A percentile compares a stretch with the other conserved stretches of the same genome.
These are phyloP conservation scores for Clarireedia homoeocarpa DNA, from an alignment of 2,329 filamentous ascomycete species.

Conservation along the genomic window DNA sequence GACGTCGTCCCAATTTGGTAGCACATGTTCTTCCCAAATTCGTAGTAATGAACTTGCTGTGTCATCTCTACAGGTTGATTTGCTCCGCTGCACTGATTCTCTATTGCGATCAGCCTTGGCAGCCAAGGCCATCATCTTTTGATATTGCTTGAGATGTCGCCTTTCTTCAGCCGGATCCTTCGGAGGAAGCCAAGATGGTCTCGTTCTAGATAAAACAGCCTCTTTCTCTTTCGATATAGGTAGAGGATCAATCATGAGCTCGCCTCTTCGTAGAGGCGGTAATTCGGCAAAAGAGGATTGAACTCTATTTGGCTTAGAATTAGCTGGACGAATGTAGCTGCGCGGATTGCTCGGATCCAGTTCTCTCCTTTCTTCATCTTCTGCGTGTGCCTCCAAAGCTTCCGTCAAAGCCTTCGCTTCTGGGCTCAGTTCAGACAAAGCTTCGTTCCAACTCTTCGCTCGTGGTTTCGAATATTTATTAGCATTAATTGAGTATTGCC, in stretches of 20 bases:
- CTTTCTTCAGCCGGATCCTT: constrained; percentile 88
- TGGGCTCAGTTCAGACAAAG: constrained; percentile 58
- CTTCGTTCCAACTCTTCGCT: constrained; percentile 68
- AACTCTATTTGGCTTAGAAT: constrained; percentile 43
- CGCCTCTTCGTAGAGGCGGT: constrained; percentile 47
- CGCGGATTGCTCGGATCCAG: constrained; percentile 23
- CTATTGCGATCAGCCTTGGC: constrained; percentile 51
- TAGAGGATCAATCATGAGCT: constrained; percentile 78
- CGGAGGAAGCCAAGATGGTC: constrained; percentile 77
- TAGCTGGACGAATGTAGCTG: constrained; percentile 28
- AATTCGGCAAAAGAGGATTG: constrained; percentile 62
- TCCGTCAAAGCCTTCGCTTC: constrained; percentile 71
- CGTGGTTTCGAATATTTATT: constrained; percentile 39
- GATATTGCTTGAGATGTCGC: constrained; percentile 77
- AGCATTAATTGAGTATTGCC: constrained; percentile 52
- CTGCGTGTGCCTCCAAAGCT: constrained; percentile 71
- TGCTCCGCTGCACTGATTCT: constrained; percentile 44
- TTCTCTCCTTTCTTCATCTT: constrained; percentile 48
- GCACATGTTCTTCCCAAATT: constrained; percentile 68
- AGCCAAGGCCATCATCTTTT: constrained; percentile 68
- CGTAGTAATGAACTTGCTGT: constrained; percentile 46
- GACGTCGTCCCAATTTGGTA: constrained; percentile 69
- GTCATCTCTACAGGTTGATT: constrained; percentile 46
- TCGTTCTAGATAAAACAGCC: constrained; percentile 69
- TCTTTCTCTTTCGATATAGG: constrained; percentile 84